phyloP scores from a whole-genome alignment of 768 basidiomycete species.

The Leucocoprinus sp. region DNA sequence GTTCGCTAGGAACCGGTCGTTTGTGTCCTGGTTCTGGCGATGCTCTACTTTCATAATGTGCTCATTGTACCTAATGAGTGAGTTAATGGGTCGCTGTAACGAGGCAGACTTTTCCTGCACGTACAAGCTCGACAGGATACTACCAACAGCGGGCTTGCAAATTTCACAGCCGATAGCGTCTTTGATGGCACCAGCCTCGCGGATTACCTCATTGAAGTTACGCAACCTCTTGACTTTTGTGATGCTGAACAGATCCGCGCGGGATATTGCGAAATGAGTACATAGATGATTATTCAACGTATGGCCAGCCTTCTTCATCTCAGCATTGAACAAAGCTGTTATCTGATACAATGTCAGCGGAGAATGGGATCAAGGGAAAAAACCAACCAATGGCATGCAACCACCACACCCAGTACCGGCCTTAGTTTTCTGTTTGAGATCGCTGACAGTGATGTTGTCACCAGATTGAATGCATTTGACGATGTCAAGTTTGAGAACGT shows the following conservation, averaged over 20 bases:
- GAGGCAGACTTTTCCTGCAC: background rate
- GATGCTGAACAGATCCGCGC: constrained; percentile 60
- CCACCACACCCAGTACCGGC: constrained; percentile 69
- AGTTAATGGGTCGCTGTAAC: background rate
- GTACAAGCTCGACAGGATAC: constrained; percentile 36
- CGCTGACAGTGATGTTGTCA: constrained; percentile 34
- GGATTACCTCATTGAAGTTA: constrained; percentile 49
- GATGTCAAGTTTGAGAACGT: constrained; percentile 56
- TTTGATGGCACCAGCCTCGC: constrained; percentile 34
- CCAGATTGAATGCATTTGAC: constrained; percentile 43
- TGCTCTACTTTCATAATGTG: constrained; percentile 54
- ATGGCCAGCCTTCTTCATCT: constrained; percentile 63
- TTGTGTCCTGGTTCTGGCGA: constrained; percentile 66
- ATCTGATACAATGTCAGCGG: constrained; percentile 9
- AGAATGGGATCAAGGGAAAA: constrained; percentile 22
- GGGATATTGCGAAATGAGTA: constrained; percentile 53
- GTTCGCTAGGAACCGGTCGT: constrained; percentile 63
- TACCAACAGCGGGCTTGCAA: constrained; percentile 63
- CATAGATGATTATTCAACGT: constrained; percentile 53
- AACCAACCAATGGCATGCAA: constrained; percentile 48
- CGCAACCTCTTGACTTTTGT: constrained; percentile 54
- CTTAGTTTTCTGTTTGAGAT: constrained; percentile 60
- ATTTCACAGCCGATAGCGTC: constrained; percentile 60
- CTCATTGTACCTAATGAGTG: constrained; percentile 41
- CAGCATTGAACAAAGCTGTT: constrained; percentile 36